Base-by-base conservation (phyloP, 495 filamentous ascomycete species). In the Amphirosellinia nigrospora region DNA sequence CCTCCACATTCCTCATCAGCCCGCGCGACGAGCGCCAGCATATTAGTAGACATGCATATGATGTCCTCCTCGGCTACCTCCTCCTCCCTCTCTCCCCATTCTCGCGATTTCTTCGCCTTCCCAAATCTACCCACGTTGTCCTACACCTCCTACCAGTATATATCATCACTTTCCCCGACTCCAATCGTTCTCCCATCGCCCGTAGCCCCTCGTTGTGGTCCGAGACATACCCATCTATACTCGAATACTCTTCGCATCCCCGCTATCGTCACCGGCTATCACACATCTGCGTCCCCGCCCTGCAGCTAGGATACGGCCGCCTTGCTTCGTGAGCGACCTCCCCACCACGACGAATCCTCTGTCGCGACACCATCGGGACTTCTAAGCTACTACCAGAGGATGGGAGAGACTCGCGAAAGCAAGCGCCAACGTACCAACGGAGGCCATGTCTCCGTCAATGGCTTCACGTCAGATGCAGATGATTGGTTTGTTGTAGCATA, bases 401-500 rank as follows among this genome's bases (percentile, higher is more conserved):
- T 60, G 62, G 50, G 26, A 39, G 69, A 72, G n/a, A 67, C 58
- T 63, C 68, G 70, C 46, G 72, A 71, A 34, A 68, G 64, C 52
- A 76, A 74, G 66, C 69, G 72, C 28, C 66, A 43, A 23, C 70
- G 68, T 58, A 30, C 39, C 26, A 58, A 53, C 50, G 60, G 46
- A 19, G 59, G 32, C 58, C 59, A 70, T 16, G 68, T 46, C 11
- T 4, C 60, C 46, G 26, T 69, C 58, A 63, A 69, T 39, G 65
- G 59, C 43, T 46, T 16, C 11, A 36, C 13, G 30, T 11, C 46
- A 21, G 66, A 72, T 19, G 78, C 46, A 21, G 66, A 72, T 19
- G 78, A 71, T 58, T 80, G 78, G 76, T 87, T 86, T 55, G 82
- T 87, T 72, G 86, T 38, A 86, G 83, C 70, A 95, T 98, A 75